phyloP scores from a whole-genome alignment of 345 rosid species.

The Draba incana region DNA sequence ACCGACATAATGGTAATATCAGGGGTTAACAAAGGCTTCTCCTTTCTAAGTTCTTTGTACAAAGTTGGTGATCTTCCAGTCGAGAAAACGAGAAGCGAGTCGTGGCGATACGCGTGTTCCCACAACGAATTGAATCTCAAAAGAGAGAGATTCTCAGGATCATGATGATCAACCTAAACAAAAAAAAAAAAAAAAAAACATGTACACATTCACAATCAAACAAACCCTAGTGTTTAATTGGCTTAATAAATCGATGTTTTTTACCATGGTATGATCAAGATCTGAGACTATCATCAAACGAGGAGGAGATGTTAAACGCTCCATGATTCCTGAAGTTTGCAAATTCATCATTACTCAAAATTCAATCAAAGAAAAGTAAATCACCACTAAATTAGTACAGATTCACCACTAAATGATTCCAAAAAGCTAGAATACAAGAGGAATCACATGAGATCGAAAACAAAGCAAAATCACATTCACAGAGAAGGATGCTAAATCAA shows the following conservation, averaged over 20 bases:
- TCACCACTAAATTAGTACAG: background rate
- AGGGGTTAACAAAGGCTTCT: conserved; percentile 92
- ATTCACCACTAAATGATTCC: background rate
- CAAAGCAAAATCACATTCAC: background rate
- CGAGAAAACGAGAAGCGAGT: conserved; percentile 90
- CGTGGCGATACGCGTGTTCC: conserved; percentile 77
- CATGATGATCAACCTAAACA: conserved; percentile 91
- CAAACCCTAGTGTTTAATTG: background rate
- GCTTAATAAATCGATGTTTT: background rate
- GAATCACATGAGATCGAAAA: background rate
- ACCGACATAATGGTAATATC: conserved; percentile 97
- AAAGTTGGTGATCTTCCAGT: conserved; percentile 94
- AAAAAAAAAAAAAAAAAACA: background rate
- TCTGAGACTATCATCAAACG: conserved; percentile 94
- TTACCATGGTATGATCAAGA: conserved; percentile 97
- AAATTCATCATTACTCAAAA: background rate
- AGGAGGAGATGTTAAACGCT: conserved; percentile 65
- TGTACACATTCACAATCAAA: conserved; percentile 3
- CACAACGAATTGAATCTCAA: conserved; percentile 88
- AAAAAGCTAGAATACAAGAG: background rate
- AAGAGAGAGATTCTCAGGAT: conserved; percentile 74
- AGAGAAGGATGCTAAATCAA: background rate
- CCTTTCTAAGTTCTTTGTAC: conserved; percentile 70
- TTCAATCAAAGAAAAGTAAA: background rate
- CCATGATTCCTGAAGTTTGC: conserved; percentile 52